These are phyloP conservation scores for Lyophyllum decastes DNA, from an alignment of 768 basidiomycete species.

Conservation along the genomic window DNA sequence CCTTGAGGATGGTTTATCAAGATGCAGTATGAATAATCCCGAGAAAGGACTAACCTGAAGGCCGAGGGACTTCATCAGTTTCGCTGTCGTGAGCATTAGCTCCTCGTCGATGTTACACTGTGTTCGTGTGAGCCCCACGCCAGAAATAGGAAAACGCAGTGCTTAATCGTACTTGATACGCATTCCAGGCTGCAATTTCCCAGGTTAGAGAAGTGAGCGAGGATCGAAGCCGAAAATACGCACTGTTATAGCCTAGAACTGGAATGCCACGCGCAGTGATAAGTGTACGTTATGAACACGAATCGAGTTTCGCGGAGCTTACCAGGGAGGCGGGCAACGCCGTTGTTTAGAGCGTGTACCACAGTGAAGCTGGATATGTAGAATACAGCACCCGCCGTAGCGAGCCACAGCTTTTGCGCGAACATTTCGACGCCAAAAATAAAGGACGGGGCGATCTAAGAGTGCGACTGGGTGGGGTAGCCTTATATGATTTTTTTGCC, in stretches of 20 bases:
- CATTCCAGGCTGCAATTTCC: constrained; percentile 59
- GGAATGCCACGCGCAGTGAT: neutral
- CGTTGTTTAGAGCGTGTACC: constrained; percentile 26
- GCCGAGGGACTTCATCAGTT: constrained; percentile 58
- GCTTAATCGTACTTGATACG: constrained; percentile 51
- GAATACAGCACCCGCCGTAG: constrained; percentile 16
- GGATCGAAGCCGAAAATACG: constrained; percentile 21
- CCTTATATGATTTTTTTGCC: neutral
- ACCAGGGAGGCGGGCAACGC: constrained; percentile 40
- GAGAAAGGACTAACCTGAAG: constrained; percentile 38
- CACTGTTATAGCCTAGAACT: constrained; percentile 71
- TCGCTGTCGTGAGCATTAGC: constrained; percentile 50
- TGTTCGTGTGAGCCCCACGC: neutral
- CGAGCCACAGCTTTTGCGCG: constrained; percentile 20
- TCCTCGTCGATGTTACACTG: constrained; percentile 63
- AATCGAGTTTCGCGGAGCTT: constrained; percentile 14
- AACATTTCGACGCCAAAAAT: constrained; percentile 19
- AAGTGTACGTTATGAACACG: neutral
- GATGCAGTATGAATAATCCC: neutral
- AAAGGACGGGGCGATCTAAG: neutral
- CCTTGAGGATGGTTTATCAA: constrained; percentile 39
- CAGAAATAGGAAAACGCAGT: neutral
- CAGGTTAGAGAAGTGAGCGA: neutral
- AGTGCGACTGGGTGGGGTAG: neutral
- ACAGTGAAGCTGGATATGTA: constrained; percentile 10